Base-by-base conservation (phyloP, 108 stramenopile genomes). In the Epithemia pelagica region DNA sequence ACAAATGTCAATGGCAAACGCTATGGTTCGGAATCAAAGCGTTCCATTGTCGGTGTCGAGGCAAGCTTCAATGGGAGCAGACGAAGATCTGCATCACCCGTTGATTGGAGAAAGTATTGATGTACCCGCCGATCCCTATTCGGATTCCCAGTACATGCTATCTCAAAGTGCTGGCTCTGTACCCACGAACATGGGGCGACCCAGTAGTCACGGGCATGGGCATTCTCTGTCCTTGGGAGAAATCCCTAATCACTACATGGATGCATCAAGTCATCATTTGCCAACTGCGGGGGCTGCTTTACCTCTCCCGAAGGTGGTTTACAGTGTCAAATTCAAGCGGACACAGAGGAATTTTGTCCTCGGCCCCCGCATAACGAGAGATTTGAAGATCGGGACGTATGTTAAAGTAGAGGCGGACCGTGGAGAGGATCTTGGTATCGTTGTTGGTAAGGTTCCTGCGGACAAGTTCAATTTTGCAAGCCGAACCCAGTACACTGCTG, bases 391-490 rank as follows among this genome's bases (percentile, higher is more conserved):
- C 30, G 97, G 97, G n/a, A 87, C 89, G 30, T 96, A 94, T 75
- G 96, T 98, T n/a, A 96, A 96, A 76, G 97, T 98, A 32, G 97
- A 98, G 68, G 97, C 96, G 15, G 97, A 98, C 71, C 88, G 97
- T 21, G 97, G 97, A 22, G 96, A 96, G 70, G 97, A 98, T 72
- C 82, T 98, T 23, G 97, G 97, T 18, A 92, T 95, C 67, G 94
- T 98, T 2, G 73, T 95, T 61, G 78, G 85, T 52, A 78, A 71
- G 46, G 64, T 79, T 28, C 78, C 91, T 18, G 66, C 83, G 27
- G 87, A 88, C 26, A 88, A 86, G 60, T 88, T 72, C 63, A 68
- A 63, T 26, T 52, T 66, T 32, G 24, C 66, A 23, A 58, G 69
- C n/a, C 3, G 73, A 26, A 51, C 65, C 8, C 57, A 66, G 21